Base-by-base conservation (phyloP, 331 rosid genomes). In the Spiraea crenata region DNA sequence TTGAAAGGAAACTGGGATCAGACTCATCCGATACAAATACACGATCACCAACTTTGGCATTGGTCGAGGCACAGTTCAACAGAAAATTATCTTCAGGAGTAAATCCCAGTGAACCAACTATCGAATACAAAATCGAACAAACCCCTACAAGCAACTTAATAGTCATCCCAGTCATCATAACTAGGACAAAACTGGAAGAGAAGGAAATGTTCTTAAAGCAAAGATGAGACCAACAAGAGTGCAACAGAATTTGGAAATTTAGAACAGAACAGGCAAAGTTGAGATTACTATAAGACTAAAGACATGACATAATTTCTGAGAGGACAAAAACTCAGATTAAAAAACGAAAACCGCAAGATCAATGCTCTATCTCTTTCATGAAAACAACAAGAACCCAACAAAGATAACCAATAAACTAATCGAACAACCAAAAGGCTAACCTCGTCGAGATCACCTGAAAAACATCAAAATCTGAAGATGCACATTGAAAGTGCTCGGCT, bases 1-100 rank as follows among this genome's bases (percentile, higher is more conserved):
- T 70, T 66, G 83, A 82, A 45, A 86, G 86, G 42, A 76, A 7
- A 54, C 46, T 49, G 46, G 93, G 71, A 49, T 74, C 47, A 48
- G 80, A 78, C 63, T 57, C 69, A 76, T 87, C 93, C 38, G 84
- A 64, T 54, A 69, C 60, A 73, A 87, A 90, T 70, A 64, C 34
- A 45, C 86, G 93, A 63, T 31, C 59, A 58, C 82, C 88, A 7
- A 87, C 82, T 31, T 69, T 63, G 20, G 45, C 65, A 65, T 77
- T 77, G 60, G 71, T 80, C 11, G 58, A 40, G 20, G 96, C 96
- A 85, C 91, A 90, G 48, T 85, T 86, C 52, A 90, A 76, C 45
- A 85, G 77, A 80, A 67, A 66, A 46, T 42, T 71, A 62, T 84
- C 91, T 17, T 15, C 54, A 58, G 72, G 77, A 60, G 4, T 64